Conservation (phyloP, 2,329 filamentous ascomycete species). For the Lasiodiplodia sp. region DNA sequence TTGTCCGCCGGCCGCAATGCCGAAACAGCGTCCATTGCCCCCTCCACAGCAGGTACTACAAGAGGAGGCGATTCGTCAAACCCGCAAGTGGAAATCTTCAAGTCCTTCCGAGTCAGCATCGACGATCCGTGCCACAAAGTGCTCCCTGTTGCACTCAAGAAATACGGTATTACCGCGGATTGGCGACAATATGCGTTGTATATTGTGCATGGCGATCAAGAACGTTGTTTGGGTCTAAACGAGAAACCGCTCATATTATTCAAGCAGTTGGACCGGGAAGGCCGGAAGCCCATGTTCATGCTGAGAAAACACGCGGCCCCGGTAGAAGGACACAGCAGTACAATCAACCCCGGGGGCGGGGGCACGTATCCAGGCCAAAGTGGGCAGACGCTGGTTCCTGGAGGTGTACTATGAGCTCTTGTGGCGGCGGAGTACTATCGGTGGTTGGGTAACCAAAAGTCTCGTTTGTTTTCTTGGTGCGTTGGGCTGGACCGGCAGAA, state of each 20-base stretch:
- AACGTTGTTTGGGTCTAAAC: conserved; percentile 88
- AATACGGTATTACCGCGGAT: conserved; percentile 97
- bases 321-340: conserved; percentile 54
- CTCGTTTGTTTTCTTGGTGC: conserved; percentile 9
- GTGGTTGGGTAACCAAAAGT: conserved; percentile 15
- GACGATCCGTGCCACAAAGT: conserved; percentile 99
- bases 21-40: conserved; percentile 33
- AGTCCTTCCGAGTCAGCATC: conserved; percentile 96
- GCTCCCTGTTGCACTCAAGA: conserved; percentile 90
- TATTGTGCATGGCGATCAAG: conserved; percentile 98
- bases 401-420: conserved; percentile 26
- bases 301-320: conserved; percentile 72
- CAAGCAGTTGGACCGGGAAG: conserved; percentile 96
- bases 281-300: conserved; percentile 99
- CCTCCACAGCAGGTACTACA: conserved; percentile 21
- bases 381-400: conserved; percentile 16
- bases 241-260: conserved; percentile 96
- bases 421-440: background rate
- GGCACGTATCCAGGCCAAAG: conserved; percentile 27
- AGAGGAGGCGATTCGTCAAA: conserved; percentile 43
- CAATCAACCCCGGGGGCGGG: conserved; percentile 46
- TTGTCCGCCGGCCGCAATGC: conserved; percentile 45
- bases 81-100: conserved; percentile 89
- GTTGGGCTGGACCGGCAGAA: conserved; percentile 6
- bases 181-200: conserved; percentile 98